Conservation (phyloP, 1,284 basidiomycete genomes). For the Dichomitus squalens region DNA sequence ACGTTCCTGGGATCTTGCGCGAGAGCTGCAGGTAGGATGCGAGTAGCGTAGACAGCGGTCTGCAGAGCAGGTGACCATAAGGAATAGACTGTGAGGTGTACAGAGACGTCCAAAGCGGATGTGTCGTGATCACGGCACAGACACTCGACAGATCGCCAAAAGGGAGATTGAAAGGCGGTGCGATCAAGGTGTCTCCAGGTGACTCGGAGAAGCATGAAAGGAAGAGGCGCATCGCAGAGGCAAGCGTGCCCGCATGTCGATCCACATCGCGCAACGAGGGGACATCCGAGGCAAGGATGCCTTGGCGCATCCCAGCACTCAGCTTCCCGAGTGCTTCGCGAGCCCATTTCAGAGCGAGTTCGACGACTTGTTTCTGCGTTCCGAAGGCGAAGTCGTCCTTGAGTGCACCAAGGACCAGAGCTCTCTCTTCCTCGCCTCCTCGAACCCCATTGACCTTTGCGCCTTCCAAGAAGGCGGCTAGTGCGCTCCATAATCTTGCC, state of each 20-base stretch:
- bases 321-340: slow-evolving; percentile 27
- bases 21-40: slow-evolving; percentile 59
- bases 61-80: slow-evolving; percentile 41
- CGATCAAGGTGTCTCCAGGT: slow-evolving; percentile 34
- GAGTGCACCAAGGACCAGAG: slow-evolving; percentile 38
- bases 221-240: slow-evolving; percentile 61
- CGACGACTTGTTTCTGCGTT: slow-evolving; percentile 41
- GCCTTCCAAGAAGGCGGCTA: slow-evolving; percentile 76
- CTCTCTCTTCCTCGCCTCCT: slow-evolving; percentile 66
- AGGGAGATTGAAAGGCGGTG: slow-evolving; percentile 59
- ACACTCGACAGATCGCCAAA: slow-evolving; percentile 54
- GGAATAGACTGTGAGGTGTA: slow-evolving; percentile 27
- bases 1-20: slow-evolving; percentile 51
- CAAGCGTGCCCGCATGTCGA: slow-evolving; percentile 40
- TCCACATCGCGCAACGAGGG: slow-evolving; percentile 33
- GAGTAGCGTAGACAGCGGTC: slow-evolving; percentile 56
- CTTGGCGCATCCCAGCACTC: slow-evolving; percentile 13
- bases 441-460: slow-evolving; percentile 68
- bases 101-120: slow-evolving; percentile 49
- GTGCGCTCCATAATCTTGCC: slow-evolving; percentile 55
- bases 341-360: slow-evolving; percentile 38
- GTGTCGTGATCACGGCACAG: slow-evolving; percentile 49
- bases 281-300: slow-evolving; percentile 16
- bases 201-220: slow-evolving; percentile 56
- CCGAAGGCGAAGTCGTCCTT: slow-evolving; percentile 44